Conservation (phyloP, 495 filamentous ascomycete species). For the Endocarpon pusillum region DNA sequence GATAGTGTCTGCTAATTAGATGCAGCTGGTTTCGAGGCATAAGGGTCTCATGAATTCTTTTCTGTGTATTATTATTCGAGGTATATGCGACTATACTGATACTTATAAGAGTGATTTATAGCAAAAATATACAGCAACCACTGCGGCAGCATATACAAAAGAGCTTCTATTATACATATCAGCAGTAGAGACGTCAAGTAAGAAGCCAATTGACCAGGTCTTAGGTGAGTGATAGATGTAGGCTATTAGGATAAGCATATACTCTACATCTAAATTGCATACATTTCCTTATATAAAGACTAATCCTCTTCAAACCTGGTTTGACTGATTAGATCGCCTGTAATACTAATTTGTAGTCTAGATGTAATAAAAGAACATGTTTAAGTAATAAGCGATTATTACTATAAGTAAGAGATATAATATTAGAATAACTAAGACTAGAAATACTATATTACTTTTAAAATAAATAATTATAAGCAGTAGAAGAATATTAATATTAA, state of each 20-base stretch:
- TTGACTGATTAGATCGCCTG: no score
- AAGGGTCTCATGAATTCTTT: constrained; percentile 11
- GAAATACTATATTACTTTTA: constrained; percentile 14
- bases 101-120: constrained; percentile 14
- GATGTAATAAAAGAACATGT: not conserved
- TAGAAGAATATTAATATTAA: constrained; percentile 16
- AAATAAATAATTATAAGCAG: constrained; percentile 13
- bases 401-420: not conserved
- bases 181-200: no score
- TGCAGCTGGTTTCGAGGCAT: no score
- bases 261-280: no score
- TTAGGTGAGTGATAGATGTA: no score
- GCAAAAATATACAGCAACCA: constrained; percentile 13
- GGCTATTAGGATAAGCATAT: no score
- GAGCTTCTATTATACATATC: constrained; percentile 4
- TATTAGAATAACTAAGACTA: constrained; percentile 11
- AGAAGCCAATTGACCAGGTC: no score
- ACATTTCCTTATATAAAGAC: no score
- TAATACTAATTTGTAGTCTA: no score
- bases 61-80: constrained; percentile 13
- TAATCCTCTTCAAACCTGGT: no score
- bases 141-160: constrained; percentile 11
- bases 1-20: no score
- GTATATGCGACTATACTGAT: constrained; percentile 15
- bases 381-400: not conserved